Conservation (phyloP, 1,139 yeast genomes). For the Entelexis sorbosivorans region DNA sequence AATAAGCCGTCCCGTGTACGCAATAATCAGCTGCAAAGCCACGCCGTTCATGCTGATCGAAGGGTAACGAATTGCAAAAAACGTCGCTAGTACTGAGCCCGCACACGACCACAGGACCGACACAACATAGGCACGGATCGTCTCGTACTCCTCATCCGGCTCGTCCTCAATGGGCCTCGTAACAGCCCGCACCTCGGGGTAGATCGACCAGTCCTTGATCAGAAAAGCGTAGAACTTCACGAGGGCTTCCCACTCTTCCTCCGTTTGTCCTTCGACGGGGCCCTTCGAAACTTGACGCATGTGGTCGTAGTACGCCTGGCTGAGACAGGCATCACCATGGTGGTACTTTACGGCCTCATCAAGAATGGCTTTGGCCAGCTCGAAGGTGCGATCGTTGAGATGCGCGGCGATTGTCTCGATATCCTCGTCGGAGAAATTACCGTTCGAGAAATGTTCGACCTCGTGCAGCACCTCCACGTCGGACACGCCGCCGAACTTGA, state of each 20-base stretch:
- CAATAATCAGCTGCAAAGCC: slow-evolving; percentile 48
- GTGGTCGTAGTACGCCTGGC: slow-evolving; percentile 30
- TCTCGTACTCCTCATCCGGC: slow-evolving; percentile 39
- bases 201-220: slow-evolving; percentile 40
- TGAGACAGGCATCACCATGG: slow-evolving; percentile 41
- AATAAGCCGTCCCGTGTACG: slow-evolving; percentile 43
- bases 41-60: slow-evolving; percentile 37
- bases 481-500: not conserved
- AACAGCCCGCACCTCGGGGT: slow-evolving; percentile 46
- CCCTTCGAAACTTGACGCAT: slow-evolving; percentile 27
- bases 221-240: slow-evolving; percentile 34
- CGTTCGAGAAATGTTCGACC: slow-evolving; percentile 3
- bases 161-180: slow-evolving; percentile 35
- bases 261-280: slow-evolving; percentile 9
- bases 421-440: slow-evolving; percentile 16
- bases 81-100: slow-evolving; percentile 49
- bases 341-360: slow-evolving; percentile 35
- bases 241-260: slow-evolving; percentile 31
- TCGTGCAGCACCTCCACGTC: not conserved
- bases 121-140: slow-evolving; percentile 45
- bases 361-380: slow-evolving; percentile 35
- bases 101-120: slow-evolving; percentile 48
- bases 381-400: slow-evolving; percentile 21
- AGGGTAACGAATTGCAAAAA: slow-evolving; percentile 49
- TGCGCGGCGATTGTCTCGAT: slow-evolving; percentile 16